A percentile compares a stretch with the other conserved stretches of the same genome.
These are phyloP conservation scores for Paxillus rubicundulus DNA, from an alignment of 768 basidiomycete genomes.

Conservation along the genomic window DNA sequence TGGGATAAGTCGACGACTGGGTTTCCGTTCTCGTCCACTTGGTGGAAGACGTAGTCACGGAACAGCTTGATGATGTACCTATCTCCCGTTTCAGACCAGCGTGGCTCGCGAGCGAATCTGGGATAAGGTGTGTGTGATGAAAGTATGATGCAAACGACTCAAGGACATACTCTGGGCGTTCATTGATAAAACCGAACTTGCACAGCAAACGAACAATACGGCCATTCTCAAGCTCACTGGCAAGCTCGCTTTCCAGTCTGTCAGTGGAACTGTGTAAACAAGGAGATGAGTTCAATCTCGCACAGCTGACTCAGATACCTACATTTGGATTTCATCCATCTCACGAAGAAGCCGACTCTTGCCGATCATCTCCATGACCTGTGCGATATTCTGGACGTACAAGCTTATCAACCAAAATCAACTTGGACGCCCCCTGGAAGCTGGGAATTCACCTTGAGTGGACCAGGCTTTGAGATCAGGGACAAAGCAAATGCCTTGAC, in stretches of 20 bases:
- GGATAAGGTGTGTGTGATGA: conserved; percentile 2
- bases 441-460: conserved; percentile 50
- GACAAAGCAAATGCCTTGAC: conserved; percentile 78
- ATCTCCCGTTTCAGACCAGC: conserved; percentile 99
- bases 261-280: conserved; percentile 65
- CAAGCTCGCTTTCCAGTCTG: conserved; percentile 76
- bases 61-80: conserved; percentile 98
- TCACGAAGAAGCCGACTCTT: conserved; percentile 64
- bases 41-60: conserved; percentile 97
- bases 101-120: conserved; percentile 90
- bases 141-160: background rate
- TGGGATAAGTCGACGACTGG: conserved; percentile 90
- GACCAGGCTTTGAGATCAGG: conserved; percentile 68
- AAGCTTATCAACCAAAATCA: conserved; percentile 3
- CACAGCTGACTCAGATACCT: conserved; percentile 21
- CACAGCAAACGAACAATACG: conserved; percentile 83
- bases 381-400: conserved; percentile 60
- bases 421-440: background rate
- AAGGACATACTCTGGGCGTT: conserved; percentile 87
- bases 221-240: conserved; percentile 91
- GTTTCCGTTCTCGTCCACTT: conserved; percentile 86
- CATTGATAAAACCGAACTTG: conserved; percentile 98
- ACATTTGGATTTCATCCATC: conserved; percentile 83
- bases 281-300: background rate
- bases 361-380: conserved; percentile 78